Evolutionary conservation across 2,329 filamentous ascomycete genomes (phyloP).

Genomic region (Conoideocrella luteorostrata): DNA sequence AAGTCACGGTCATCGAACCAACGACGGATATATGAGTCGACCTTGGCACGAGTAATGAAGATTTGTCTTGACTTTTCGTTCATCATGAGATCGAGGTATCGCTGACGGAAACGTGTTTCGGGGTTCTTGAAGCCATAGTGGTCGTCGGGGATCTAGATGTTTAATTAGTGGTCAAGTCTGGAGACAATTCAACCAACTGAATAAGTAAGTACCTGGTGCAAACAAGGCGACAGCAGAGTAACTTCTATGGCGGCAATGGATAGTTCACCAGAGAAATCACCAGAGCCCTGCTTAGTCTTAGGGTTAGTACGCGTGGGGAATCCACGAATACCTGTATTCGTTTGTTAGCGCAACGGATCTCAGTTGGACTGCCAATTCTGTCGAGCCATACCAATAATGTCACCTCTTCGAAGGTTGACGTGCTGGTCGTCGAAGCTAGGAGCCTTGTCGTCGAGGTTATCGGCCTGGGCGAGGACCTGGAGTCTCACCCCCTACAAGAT

Average conservation of each 20-base stretch:
- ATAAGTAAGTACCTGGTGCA: constrained; percentile 63
- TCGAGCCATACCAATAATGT: constrained; percentile 64
- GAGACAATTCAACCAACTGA: constrained; percentile 30
- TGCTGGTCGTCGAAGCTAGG: constrained; percentile 79
- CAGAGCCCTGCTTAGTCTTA: constrained; percentile 78
- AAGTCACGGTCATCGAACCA: constrained; percentile 88
- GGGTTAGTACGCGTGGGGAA: constrained; percentile 62
- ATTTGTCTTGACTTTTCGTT: constrained; percentile 81
- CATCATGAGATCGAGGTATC: constrained; percentile 95
- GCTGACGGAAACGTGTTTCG: constrained; percentile 86
- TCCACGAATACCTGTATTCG: constrained; percentile 21
- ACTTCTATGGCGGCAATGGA: constrained; percentile 89
- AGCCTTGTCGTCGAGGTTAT: constrained; percentile 63
- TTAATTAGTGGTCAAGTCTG: constrained; percentile 2
- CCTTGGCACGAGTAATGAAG: constrained; percentile 79
- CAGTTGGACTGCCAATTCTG: background rate
- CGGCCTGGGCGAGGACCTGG: constrained; percentile 87
- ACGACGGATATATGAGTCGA: constrained; percentile 79
- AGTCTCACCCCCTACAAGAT: constrained; percentile 52
- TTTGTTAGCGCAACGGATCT: background rate
- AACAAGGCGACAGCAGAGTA: constrained; percentile 77
- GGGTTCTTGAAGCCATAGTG: constrained; percentile 94
- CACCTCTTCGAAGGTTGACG: constrained; percentile 79
- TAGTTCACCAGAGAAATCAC: constrained; percentile 65
- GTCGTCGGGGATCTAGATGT: constrained; percentile 58